Base-by-base conservation (phyloP, 768 basidiomycete species). In the Rhizopogon vulgaris region DNA sequence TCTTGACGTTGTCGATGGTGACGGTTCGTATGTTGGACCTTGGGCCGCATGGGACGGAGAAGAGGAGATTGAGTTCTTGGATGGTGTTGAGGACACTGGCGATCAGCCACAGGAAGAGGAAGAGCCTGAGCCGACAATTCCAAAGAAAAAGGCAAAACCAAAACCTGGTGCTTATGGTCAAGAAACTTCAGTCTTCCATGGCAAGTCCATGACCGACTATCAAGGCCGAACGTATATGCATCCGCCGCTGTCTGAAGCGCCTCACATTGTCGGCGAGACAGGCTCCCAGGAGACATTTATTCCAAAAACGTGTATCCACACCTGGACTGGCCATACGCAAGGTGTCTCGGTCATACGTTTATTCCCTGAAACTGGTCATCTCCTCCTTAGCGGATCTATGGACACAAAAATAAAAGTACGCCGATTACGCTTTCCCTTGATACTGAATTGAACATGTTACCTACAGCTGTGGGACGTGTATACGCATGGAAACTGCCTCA, bases 191-290 rank as follows among this genome's bases (percentile, higher is more conserved):
- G 79, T 94, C 38, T 97, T 97, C 84, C 96, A 99, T 69, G 95
- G 95, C 69, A 97, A 94, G 73, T 87, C 87, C 53, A 84, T 93
- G 78, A 84, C 85, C 52, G 96, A 99, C 71, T 99, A 99, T 69
- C 94, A 96, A 70, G 96, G 96, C 49, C 81, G 96, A 60, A 96
- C 95, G 48, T 98, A 99, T 74, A 95, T 99, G 85, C 85, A 90
- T 48, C 91, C 95, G 6, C 94, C 94, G 46, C 58, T 85, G 47
- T 82, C 93, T 52, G 90, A 93, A 63, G 94, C 92, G 40, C 87
- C 94, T 38, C 83, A 90, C 60, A 78, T 98, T 46, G 71, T 83
- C 39, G 74, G 78, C 46, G 94, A 96, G 67, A 63, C 81, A 32
- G 94, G 92, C 12, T 80, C 86, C 2, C 86, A 93, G 62, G 94